Conservation (phyloP, 306 rosid genomes). For the Dalbergia cochinchinensis region DNA sequence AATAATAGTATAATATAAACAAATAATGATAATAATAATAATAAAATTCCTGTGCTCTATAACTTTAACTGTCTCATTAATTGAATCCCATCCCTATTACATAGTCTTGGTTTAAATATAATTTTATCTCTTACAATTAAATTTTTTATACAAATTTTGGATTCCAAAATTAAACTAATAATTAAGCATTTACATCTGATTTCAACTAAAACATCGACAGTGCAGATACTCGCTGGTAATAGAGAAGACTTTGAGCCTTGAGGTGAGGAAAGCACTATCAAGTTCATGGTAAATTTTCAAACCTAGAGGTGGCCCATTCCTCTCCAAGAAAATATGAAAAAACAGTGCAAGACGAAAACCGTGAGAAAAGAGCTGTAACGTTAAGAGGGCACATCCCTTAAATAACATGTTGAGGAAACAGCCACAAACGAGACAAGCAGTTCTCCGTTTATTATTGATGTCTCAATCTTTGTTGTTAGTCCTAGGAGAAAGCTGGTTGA, state of each 20-base stretch:
- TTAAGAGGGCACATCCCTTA: constrained; percentile 51
- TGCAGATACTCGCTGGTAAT: neutral
- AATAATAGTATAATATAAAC: too few species aligned
- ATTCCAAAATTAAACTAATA: too few species aligned
- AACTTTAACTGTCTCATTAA: too few species aligned
- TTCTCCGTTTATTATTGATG: constrained; percentile 44
- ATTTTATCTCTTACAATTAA: too few species aligned
- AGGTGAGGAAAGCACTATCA: constrained; percentile 17
- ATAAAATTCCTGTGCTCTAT: too few species aligned
- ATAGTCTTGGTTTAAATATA: too few species aligned
- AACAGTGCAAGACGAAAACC: neutral
- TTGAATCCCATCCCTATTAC: too few species aligned
- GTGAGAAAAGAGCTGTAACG: constrained; percentile 42
- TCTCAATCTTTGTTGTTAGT: constrained; percentile 10
- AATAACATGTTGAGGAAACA: constrained; percentile 40
- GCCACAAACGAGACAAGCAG: constrained; percentile 49
- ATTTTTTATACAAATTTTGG: too few species aligned
- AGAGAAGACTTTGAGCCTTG: constrained; percentile 15
- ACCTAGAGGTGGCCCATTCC: neutral
- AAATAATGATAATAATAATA: too few species aligned
- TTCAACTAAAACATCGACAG: neutral
- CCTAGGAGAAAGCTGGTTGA: neutral
- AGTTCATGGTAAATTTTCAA: constrained; percentile 6
- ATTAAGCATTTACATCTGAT: neutral
- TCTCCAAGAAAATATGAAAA: neutral